Conservation (phyloP, 1,284 basidiomycete species). For the Cutaneotrichosporon spelunceum region DNA sequence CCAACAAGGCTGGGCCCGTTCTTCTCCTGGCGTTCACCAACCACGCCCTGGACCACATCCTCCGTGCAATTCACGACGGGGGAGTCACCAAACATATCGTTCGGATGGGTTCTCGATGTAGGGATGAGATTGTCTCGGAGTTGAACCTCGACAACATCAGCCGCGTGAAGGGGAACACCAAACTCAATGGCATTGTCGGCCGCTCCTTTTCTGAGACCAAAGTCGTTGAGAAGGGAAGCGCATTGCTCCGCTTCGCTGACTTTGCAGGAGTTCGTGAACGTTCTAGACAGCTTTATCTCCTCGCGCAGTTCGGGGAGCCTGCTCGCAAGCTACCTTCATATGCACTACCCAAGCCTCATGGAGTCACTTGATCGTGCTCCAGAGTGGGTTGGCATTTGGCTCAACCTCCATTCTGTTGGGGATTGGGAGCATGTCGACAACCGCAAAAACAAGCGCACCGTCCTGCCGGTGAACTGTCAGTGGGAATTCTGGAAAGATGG, state of each 20-base stretch:
- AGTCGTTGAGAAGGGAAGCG: neutral
- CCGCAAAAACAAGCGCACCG: neutral
- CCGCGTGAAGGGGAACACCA: neutral
- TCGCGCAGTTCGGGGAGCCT: neutral
- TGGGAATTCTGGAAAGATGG: neutral
- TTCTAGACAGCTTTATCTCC: neutral
- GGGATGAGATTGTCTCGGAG: constrained; percentile 60
- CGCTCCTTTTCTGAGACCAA: neutral
- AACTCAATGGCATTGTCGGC: neutral
- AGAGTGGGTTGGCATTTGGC: neutral
- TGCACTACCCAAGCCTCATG: neutral
- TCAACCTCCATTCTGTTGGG: neutral
- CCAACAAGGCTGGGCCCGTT: constrained; percentile 58
- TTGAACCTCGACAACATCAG: constrained; percentile 50
- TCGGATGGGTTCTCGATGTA: constrained; percentile 61
- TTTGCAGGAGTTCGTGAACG: neutral
- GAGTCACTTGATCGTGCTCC: neutral
- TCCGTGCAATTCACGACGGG: constrained; percentile 61
- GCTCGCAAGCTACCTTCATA: neutral
- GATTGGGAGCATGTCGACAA: neutral
- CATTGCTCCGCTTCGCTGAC: neutral
- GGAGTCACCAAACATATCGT: constrained; percentile 62
- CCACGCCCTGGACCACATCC: constrained; percentile 69
- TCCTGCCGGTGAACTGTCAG: neutral
- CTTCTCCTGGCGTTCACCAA: constrained; percentile 71